Base-by-base conservation (phyloP, 2,329 filamentous ascomycete species). In the Microdochium paspali region DNA sequence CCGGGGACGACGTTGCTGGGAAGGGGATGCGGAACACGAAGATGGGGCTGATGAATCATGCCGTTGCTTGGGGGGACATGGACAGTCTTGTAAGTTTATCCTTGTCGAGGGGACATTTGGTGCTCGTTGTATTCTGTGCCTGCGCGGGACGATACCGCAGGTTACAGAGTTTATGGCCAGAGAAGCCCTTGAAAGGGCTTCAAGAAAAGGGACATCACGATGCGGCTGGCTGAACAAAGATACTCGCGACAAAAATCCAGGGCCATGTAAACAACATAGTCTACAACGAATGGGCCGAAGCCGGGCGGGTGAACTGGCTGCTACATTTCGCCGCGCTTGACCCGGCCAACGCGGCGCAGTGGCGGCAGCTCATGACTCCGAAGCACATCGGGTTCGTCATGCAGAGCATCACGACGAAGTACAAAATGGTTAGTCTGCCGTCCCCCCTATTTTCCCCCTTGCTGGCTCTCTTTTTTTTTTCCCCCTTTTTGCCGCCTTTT, bases 241-340 rank as follows among this genome's bases (percentile, higher is more conserved):
- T 7, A 43, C 39, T 12, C n/a, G n/a, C 40, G 5, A 21, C 42
- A 10, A 7, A 45, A 24, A 32, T 54, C 48, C 28, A 65, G 61
- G 60, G 7, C 44, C 89, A 95, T 64, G 85, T 95, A 44, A 95
- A 95, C 63, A 95, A 95, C 57, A 82, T 90, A 52, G 80, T 79
- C 54, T 95, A 95, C 64, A 82, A 86, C 56, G 79, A 85, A 51
- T 95, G 87, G 63, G 89, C 89, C 30, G 90, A 96, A 63, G 84
- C 84, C 5, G 83, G 82, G 3, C 78, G 90, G 30, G 78, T 91
- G 26, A 87, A 90, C 58, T 95, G 87, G 84, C 75, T 82, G 24
- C 72, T 74, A 48, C 84, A 89, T 58, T 84, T 87, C 55, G 85
- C 80, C 4, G 66, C 73, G 50, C 68, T 80, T 44, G 82, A 89